A percentile compares a stretch with the other conserved stretches of the same genome.
Evolutionary conservation across 768 basidiomycete species (phyloP).

Genomic region (Trametes cingulata): DNA sequence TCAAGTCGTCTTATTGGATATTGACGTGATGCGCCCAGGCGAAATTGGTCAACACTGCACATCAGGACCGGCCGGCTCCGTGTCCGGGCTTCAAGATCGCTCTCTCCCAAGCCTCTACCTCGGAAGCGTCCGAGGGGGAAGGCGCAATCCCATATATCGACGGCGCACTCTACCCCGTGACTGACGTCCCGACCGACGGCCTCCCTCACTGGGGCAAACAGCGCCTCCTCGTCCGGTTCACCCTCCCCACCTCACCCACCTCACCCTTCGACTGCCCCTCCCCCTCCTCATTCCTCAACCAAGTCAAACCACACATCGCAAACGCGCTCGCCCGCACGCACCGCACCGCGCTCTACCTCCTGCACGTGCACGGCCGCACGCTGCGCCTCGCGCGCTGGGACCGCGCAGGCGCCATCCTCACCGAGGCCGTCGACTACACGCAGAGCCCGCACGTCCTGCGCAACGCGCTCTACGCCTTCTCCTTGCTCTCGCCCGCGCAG

Average conservation of each 20-base stretch:
- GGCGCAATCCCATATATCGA: not conserved
- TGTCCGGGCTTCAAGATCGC: not conserved
- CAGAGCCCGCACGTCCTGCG: not conserved
- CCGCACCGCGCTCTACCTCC: not conserved
- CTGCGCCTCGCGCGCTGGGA: constrained; percentile 11
- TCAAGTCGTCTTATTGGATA: too few species aligned
- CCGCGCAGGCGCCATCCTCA: constrained; percentile 3
- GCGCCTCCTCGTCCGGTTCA: not conserved
- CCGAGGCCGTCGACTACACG: constrained; percentile 1
- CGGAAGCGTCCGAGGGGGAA: not conserved
- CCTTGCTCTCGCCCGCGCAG: not conserved
- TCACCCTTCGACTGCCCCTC: too few species aligned
- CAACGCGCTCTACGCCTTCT: not conserved
- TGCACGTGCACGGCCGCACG: not conserved
- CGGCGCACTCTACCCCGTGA: not conserved
- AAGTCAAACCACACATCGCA: not conserved
- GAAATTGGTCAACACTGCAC: not conserved
- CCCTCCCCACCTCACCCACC: not conserved
- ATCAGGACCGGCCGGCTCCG: not conserved
- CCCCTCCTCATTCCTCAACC: too few species aligned
- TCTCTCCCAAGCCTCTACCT: not conserved
- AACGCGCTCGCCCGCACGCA: not conserved
- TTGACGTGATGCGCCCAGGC: not conserved
- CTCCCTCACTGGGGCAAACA: not conserved
- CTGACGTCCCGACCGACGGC: not conserved